Conservation (phyloP, 192 early-diverging fungal genomes). For the Gonapodya prolifera region DNA sequence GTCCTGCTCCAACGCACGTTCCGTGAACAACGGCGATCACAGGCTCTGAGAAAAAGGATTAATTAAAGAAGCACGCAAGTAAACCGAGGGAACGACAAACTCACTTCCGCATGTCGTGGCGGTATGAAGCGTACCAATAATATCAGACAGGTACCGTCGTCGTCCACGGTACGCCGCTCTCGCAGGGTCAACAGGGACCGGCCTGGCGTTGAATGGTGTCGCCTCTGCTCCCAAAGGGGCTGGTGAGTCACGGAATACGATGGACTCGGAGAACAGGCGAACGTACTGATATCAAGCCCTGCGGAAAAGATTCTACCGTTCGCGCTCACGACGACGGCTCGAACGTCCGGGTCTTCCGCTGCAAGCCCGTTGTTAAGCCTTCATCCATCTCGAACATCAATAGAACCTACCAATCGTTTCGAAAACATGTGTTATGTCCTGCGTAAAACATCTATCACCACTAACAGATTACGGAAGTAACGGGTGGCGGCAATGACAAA, state of each 20-base stretch:
- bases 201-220: neutral
- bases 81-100: neutral
- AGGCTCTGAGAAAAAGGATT: neutral
- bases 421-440: neutral
- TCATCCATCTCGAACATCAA: neutral
- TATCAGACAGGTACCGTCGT: neutral
- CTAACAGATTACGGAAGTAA: neutral
- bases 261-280: neutral
- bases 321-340: conserved; percentile 62
- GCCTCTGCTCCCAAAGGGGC: conserved; percentile 20
- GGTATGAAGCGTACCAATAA: neutral
- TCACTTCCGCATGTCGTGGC: neutral
- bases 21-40: conserved; percentile 78
- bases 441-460: neutral
- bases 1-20: conserved; percentile 63
- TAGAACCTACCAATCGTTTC: neutral
- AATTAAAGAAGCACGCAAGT: neutral
- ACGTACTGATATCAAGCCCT: conserved; percentile 66
- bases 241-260: conserved; percentile 20
- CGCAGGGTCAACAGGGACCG: neutral
- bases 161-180: neutral
- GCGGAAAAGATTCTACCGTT: conserved; percentile 68
- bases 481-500: neutral
- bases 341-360: conserved; percentile 46
- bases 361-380: neutral